Percentiles rank a stretch among this genome's conserved stretches.
phyloP scores from a whole-genome alignment of 2,329 filamentous ascomycete genomes.

The Arachnomyces sp. region DNA sequence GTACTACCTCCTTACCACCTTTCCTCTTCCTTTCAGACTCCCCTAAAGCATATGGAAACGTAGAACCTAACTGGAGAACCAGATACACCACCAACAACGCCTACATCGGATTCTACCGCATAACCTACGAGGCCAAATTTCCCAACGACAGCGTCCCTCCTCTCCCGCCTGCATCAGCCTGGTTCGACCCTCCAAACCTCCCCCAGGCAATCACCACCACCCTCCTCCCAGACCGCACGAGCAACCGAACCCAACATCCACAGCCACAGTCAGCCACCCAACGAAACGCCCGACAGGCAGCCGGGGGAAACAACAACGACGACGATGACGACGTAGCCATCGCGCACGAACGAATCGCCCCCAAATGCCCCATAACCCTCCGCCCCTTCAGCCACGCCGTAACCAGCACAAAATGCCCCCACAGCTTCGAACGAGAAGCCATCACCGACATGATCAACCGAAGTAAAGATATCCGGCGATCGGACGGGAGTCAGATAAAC shows the following conservation, averaged over 20 bases:
- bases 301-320: conserved; percentile 12
- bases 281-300: not conserved
- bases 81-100: conserved; percentile 52
- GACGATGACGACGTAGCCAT: conserved; percentile 40
- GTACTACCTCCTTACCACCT: conserved; percentile 22
- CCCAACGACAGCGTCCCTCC: conserved; percentile 41
- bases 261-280: conserved; percentile 19
- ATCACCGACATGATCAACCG: conserved; percentile 37
- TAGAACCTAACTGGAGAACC: conserved; percentile 7
- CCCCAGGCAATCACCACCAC: conserved; percentile 27
- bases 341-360: conserved; percentile 35
- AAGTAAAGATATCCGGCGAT: conserved; percentile 16
- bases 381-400: conserved; percentile 38
- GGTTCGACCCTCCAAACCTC: conserved; percentile 44
- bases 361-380: conserved; percentile 42
- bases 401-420: conserved; percentile 41
- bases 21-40: conserved; percentile 9
- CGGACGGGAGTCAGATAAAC: conserved; percentile 6
- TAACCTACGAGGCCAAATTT: conserved; percentile 54
- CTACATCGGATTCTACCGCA: conserved; percentile 53
- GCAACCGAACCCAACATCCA: conserved; percentile 26
- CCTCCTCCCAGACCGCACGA: conserved; percentile 17
- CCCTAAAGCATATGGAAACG: conserved; percentile 5
- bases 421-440: conserved; percentile 41
- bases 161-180: conserved; percentile 49